Percentiles rank a stretch among this genome's conserved stretches.
These are phyloP conservation scores for Glomus cerebriforme DNA, from an alignment of 192 early-diverging fungal genomes.

Conservation along the genomic window DNA sequence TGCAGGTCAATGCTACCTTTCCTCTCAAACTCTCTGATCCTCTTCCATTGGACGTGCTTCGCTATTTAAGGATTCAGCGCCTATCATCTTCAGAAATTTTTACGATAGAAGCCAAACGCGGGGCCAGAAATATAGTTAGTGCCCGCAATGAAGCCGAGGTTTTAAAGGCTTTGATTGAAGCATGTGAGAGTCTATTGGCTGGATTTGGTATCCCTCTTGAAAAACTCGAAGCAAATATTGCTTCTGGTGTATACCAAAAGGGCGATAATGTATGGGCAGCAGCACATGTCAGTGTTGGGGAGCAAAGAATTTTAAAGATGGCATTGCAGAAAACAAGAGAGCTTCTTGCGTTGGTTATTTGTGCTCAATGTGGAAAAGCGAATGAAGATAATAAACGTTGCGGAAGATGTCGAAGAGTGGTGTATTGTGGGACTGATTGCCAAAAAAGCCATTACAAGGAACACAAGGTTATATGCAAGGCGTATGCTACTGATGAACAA, in stretches of 20 bases:
- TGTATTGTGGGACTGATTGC: constrained; percentile 37
- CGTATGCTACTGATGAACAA: background rate
- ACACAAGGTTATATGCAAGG: constrained; percentile 19
- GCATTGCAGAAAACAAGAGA: constrained; percentile 20
- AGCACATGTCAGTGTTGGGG: constrained; percentile 40
- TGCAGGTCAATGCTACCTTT: constrained; percentile 30
- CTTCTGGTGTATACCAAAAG: background rate
- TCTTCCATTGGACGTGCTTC: constrained; percentile 38
- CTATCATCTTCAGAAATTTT: constrained; percentile 31
- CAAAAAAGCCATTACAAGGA: constrained; percentile 36
- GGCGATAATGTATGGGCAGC: constrained; percentile 36
- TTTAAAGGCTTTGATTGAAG: constrained; percentile 38
- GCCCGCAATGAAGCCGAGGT: constrained; percentile 44
- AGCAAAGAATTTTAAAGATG: constrained; percentile 37
- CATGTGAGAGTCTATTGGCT: constrained; percentile 33
- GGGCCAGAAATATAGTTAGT: constrained; percentile 19
- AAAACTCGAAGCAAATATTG: constrained; percentile 3
- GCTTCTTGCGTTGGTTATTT: constrained; percentile 8
- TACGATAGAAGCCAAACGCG: background rate
- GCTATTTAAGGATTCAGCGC: constrained; percentile 45
- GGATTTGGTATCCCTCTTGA: constrained; percentile 27
- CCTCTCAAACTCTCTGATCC: constrained; percentile 40
- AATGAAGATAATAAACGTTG: constrained; percentile 33
- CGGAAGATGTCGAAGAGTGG: constrained; percentile 36
- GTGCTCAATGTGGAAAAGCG: constrained; percentile 25